Percentiles rank a stretch among this genome's conserved stretches.
phyloP scores from a whole-genome alignment of 192 early-diverging fungal species.

The Diversispora epigaea region DNA sequence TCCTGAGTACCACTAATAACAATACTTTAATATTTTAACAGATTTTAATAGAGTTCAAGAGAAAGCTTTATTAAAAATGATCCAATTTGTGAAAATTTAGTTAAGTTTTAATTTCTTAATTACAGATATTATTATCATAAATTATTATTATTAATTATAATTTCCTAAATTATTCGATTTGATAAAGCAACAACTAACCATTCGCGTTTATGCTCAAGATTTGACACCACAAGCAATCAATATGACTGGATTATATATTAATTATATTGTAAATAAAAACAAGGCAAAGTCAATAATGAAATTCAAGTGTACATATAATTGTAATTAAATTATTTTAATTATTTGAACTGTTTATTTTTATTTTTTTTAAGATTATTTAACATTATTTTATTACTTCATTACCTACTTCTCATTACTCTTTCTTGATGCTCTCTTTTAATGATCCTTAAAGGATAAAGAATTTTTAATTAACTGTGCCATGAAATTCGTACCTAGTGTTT shows the following conservation, averaged over 20 bases:
- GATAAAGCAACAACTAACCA: not conserved
- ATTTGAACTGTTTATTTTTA: not conserved
- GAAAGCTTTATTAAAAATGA: not conserved
- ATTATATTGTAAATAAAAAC: not conserved
- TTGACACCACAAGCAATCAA: not conserved
- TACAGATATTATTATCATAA: not conserved
- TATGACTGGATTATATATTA: not conserved
- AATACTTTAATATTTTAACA: no score
- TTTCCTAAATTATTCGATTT: not conserved
- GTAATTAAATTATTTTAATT: not conserved
- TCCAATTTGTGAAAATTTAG: not conserved
- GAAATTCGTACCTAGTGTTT: not conserved
- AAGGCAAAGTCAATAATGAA: not conserved
- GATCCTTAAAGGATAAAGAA: not conserved
- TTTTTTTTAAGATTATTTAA: no score
- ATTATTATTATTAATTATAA: no score
- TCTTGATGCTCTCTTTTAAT: no score
- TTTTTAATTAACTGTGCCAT: not conserved
- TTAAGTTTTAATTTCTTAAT: not conserved
- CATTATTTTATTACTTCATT: no score
- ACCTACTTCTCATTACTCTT: not conserved
- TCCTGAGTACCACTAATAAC: no score
- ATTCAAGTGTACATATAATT: not conserved
- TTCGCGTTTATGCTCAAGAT: not conserved
- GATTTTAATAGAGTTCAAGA: not conserved